These are phyloP conservation scores for Trichoderma breve DNA, from an alignment of 2,329 filamentous ascomycete genomes.

Conservation along the genomic window DNA sequence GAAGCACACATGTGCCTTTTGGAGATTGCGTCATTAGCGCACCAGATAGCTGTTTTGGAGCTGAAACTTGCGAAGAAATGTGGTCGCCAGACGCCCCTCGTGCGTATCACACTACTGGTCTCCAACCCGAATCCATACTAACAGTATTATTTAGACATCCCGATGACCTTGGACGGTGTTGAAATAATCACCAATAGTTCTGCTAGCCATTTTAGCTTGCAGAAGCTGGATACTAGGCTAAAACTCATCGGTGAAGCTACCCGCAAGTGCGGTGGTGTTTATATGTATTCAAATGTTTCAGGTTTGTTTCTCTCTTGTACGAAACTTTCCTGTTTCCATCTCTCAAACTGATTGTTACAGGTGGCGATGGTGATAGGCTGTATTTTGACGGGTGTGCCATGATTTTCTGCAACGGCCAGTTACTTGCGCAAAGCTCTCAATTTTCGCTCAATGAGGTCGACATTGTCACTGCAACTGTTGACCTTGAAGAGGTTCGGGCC, in stretches of 20 bases:
- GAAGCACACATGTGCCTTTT: neutral
- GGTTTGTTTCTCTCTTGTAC: neutral
- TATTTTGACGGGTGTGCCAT: neutral
- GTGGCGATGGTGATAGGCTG: neutral
- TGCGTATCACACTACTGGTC: neutral
- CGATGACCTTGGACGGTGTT: neutral
- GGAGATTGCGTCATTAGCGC: neutral
- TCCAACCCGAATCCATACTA: neutral
- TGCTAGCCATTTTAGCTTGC: neutral
- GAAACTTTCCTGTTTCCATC: neutral
- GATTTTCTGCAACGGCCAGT: neutral
- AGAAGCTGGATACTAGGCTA: neutral
- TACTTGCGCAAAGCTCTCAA: neutral
- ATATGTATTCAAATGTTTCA: neutral
- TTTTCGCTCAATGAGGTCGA: neutral
- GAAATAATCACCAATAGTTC: neutral
- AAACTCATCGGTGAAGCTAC: neutral
- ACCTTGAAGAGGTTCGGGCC: neutral
- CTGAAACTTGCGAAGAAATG: neutral
- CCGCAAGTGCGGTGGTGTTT: neutral
- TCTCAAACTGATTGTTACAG: neutral
- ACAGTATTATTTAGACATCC: neutral
- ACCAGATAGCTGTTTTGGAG: neutral
- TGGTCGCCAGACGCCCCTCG: neutral
- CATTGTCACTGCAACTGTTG: neutral